Evolutionary conservation across 2,329 filamentous ascomycete species (phyloP).

Genomic region (Fusarium euwallaceae): DNA sequence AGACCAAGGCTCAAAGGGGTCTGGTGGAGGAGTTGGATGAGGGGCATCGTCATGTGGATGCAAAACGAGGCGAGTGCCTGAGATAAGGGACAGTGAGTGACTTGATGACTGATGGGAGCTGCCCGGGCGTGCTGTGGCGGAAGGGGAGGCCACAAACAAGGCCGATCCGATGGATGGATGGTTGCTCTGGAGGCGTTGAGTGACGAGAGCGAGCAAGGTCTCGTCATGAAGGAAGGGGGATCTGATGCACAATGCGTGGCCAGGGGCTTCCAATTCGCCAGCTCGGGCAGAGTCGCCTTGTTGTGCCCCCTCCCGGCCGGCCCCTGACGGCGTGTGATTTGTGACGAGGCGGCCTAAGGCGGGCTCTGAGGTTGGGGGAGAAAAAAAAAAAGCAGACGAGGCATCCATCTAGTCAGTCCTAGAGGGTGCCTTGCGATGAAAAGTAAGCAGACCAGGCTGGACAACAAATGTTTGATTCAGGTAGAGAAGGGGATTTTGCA

Average conservation of each 20-base stretch:
- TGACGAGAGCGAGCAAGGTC: not conserved
- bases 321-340: slow-evolving; percentile 24
- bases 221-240: slow-evolving; percentile 4
- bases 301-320: slow-evolving; percentile 21
- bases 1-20: not conserved
- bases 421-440: slow-evolving; percentile 18
- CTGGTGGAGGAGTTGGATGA: not conserved
- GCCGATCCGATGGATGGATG: not conserved
- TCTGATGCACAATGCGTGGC: slow-evolving; percentile 19
- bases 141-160: slow-evolving; percentile 1
- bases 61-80: not conserved
- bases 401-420: slow-evolving; percentile 11
- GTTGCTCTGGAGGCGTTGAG: not conserved
- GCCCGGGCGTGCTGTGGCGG: not conserved
- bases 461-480: not conserved
- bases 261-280: slow-evolving; percentile 23
- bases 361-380: not conserved
- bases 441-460: slow-evolving; percentile 2
- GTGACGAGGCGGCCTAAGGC: slow-evolving; percentile 18
- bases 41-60: slow-evolving; percentile 5
- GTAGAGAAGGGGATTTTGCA: not conserved
- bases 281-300: slow-evolving; percentile 26
- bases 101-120: slow-evolving; percentile 7
- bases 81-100: not conserved
- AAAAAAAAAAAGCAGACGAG: slow-evolving; percentile 13